A percentile compares a stretch with the other conserved stretches of the same genome.
Evolutionary conservation across 2,329 filamentous ascomycete species (phyloP).

Genomic region (Colletotrichum sp.): DNA sequence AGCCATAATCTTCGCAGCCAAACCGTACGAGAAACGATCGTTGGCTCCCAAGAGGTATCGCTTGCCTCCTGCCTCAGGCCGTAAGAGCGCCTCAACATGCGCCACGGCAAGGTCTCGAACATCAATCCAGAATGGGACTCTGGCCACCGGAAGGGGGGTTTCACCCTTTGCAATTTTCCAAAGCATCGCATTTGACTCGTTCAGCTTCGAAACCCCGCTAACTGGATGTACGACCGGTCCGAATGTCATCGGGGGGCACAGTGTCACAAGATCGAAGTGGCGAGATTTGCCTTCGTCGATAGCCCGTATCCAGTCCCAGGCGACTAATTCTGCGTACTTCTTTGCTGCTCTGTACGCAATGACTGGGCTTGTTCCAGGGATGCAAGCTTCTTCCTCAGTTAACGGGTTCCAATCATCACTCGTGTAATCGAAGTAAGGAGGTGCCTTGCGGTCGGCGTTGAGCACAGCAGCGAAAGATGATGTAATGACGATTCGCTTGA

Average conservation of each 20-base stretch:
- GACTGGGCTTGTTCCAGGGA: slow-evolving; percentile 42
- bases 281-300: slow-evolving; percentile 28
- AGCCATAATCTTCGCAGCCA: slow-evolving; percentile 46
- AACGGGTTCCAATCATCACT: slow-evolving; percentile 63
- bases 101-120: slow-evolving; percentile 49
- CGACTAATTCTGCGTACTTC: slow-evolving; percentile 38
- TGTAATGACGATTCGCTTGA: slow-evolving; percentile 56
- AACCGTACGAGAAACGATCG: slow-evolving; percentile 50
- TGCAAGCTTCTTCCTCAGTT: slow-evolving; percentile 52
- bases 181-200: slow-evolving; percentile 46
- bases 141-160: slow-evolving; percentile 39
- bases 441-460: slow-evolving; percentile 49
- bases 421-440: slow-evolving; percentile 56
- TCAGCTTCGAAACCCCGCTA: slow-evolving; percentile 35
- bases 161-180: slow-evolving; percentile 43
- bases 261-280: slow-evolving; percentile 45
- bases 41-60: slow-evolving; percentile 44
- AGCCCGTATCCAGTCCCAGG: slow-evolving; percentile 37
- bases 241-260: slow-evolving; percentile 51
- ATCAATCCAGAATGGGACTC: slow-evolving; percentile 50
- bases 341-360: slow-evolving; percentile 38
- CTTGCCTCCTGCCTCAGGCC: slow-evolving; percentile 38
- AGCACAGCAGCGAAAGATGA: slow-evolving; percentile 73
- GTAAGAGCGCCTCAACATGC: slow-evolving; percentile 46
- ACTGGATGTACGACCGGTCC: slow-evolving; percentile 48